phyloP scores from a whole-genome alignment of 352 stramenopile species.

The Globisporangium abappressorium region DNA sequence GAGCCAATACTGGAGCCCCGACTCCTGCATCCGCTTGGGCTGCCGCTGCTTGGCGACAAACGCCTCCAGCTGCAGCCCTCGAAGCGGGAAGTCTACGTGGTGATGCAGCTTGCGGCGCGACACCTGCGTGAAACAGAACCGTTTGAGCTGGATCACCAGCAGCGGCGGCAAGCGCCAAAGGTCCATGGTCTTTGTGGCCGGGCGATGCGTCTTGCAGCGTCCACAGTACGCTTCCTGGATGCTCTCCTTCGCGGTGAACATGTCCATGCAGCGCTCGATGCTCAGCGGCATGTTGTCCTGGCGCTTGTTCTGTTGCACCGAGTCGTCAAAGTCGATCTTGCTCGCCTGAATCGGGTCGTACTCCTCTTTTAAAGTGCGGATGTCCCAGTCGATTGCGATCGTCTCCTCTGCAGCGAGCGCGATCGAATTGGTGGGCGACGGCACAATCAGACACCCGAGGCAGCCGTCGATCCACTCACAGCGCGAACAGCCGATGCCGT shows the following conservation, averaged over 20 bases:
- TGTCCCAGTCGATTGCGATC: constrained; percentile 89
- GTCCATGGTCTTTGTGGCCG: constrained; percentile 95
- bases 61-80: constrained; percentile 86
- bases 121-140: constrained; percentile 97
- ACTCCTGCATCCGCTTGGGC: constrained; percentile 38
- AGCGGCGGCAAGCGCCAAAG: constrained; percentile 96
- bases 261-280: constrained; percentile 80
- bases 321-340: constrained; percentile 70
- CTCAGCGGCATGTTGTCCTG: constrained; percentile 82
- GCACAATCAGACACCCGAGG: constrained; percentile 77
- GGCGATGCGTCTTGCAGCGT: constrained; percentile 87
- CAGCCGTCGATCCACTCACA: constrained; percentile 88
- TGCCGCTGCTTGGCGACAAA: constrained; percentile 72
- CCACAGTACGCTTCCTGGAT: constrained; percentile 82
- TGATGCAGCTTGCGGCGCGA: constrained; percentile 94
- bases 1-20: constrained; percentile 63
- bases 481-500: constrained; percentile 81
- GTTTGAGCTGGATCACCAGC: constrained; percentile 99
- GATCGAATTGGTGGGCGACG: constrained; percentile 40
- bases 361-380: constrained; percentile 81
- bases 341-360: constrained; percentile 85
- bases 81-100: constrained; percentile 94
- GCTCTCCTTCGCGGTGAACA: constrained; percentile 81
- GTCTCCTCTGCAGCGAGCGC: constrained; percentile 72
- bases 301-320: constrained; percentile 56